phyloP scores from a whole-genome alignment of 2,329 filamentous ascomycete genomes.

The Colletotrichum destructivum region DNA sequence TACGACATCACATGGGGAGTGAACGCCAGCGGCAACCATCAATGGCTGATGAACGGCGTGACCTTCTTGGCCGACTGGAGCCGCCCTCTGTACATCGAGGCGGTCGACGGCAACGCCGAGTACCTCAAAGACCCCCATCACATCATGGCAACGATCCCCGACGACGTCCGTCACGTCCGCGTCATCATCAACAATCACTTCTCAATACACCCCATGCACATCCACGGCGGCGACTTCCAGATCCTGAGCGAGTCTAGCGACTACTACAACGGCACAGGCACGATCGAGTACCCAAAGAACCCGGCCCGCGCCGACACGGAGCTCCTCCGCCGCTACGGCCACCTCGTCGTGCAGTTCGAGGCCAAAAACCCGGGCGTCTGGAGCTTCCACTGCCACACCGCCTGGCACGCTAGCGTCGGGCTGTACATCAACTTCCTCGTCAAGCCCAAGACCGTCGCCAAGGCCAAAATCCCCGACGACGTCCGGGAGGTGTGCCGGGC shows the following conservation, averaged over 20 bases:
- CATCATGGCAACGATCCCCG: conserved; percentile 28
- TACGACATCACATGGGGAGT: conserved; percentile 17
- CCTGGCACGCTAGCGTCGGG: conserved; percentile 59
- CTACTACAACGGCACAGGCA: conserved; percentile 40
- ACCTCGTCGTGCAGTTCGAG: conserved; percentile 62
- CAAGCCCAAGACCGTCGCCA: conserved; percentile 16
- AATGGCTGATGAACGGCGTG: conserved; percentile 35
- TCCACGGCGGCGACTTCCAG: conserved; percentile 75
- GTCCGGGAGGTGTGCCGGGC: conserved; percentile 27
- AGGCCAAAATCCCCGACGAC: conserved; percentile 9
- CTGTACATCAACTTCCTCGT: conserved; percentile 36
- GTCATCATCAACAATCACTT: conserved; percentile 73
- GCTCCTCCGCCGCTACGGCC: conserved; percentile 21
- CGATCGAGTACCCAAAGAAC: conserved; percentile 27
- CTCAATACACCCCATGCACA: conserved; percentile 73
- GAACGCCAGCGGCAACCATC: conserved; percentile 26
- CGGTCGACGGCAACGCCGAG: conserved; percentile 8
- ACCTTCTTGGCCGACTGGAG: conserved; percentile 37
- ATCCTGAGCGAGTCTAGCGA: conserved; percentile 57
- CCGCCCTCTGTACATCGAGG: conserved; percentile 32
- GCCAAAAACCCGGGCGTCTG: conserved; percentile 63
- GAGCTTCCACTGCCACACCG: conserved; percentile 65
- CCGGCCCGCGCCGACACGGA: conserved; percentile 34
- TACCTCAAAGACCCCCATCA: conserved; percentile 34
- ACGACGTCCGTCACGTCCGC: conserved; percentile 58